phyloP scores from a whole-genome alignment of 2,329 filamentous ascomycete genomes.

The Onygenales sp. region DNA sequence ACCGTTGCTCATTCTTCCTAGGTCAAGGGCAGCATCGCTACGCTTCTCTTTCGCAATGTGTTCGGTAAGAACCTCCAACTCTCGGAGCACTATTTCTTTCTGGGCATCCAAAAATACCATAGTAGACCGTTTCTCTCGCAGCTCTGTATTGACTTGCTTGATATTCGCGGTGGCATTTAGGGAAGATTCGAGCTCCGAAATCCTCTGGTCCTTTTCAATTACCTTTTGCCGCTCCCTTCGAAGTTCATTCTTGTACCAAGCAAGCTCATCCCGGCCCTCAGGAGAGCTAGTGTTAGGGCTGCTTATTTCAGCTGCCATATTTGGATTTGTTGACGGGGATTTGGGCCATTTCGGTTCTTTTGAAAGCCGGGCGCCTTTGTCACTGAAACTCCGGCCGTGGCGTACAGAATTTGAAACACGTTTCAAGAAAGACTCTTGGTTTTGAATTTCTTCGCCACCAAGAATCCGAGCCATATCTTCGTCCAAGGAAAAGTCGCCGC shows the following conservation, averaged over 20 bases:
- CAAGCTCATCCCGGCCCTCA: slow-evolving; percentile 50
- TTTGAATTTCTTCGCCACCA: slow-evolving; percentile 49
- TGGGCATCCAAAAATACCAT: slow-evolving; percentile 91
- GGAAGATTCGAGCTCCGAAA: slow-evolving; percentile 62
- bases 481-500: slow-evolving; percentile 85
- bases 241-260: slow-evolving; percentile 60
- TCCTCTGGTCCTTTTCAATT: slow-evolving; percentile 74
- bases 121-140: slow-evolving; percentile 88
- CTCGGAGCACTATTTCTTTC: slow-evolving; percentile 88
- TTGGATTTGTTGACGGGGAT: slow-evolving; percentile 49
- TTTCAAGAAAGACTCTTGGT: slow-evolving; percentile 69
- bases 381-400: slow-evolving; percentile 81
- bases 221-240: slow-evolving; percentile 76
- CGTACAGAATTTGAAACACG: slow-evolving; percentile 89
- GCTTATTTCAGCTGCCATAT: slow-evolving; percentile 52
- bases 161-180: slow-evolving; percentile 52
- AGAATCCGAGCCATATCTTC: slow-evolving; percentile 90
- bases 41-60: slow-evolving; percentile 82
- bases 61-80: slow-evolving; percentile 80
- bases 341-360: slow-evolving; percentile 62
- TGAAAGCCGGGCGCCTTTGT: slow-evolving; percentile 47
- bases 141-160: slow-evolving; percentile 73
- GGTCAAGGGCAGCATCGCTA: slow-evolving; percentile 67
- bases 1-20: slow-evolving; percentile 57
- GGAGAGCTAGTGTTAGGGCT: slow-evolving; percentile 60